Base-by-base conservation (phyloP, 805 yeast species). In the Pichia exigua region DNA sequence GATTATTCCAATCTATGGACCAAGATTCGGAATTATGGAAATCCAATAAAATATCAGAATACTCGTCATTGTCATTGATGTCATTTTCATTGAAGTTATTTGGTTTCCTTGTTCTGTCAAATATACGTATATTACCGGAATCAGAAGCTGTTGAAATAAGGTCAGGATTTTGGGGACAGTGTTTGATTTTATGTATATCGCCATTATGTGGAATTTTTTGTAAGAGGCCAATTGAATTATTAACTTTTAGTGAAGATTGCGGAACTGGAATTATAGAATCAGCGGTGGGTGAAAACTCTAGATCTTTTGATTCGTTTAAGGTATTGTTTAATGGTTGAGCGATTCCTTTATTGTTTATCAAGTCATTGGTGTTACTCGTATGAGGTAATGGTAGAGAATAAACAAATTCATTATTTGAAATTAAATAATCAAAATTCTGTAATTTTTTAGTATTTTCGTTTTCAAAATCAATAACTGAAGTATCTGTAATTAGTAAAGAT, bases 161-260 rank as follows among this genome's bases (percentile, higher is more conserved):
- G 61, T 90, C 94, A 1, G 94, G 94, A 60, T 91, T 91, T 58
- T 85, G 92, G 0, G 96, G 95, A 82, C 87, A 79, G 60, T 78
- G 79, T 39, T 84, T 73, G 0, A 86, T 82, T 54, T 79, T 77
- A 62, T 88, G 87, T 51, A 90, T 83, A 56, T 85, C 94, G 2
- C 87, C 90, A 1, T 70, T 65, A 57, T 82, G 89, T 35, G 77
- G 73, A n/a, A 87, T 81, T 44, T 76, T 75, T 65, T 87, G 95
- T 5, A 73, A 45, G 22, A 63, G 9, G 20, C 52, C 48, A 39
- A 58, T 8, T 6, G 59, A 45, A 28, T 56, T 56, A 28, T 49
- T 54, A 4, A 52, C 42, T n/a, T 42, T 46, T 35, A 35, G n/a
- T n/a, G 17, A 20, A n/a, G 20, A 17, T 35, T 35, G 20, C 8